Percentiles rank a stretch among this genome's conserved stretches.
phyloP scores from a whole-genome alignment of 805 yeast genomes.

The Cyberlindnera galapagoensis region DNA sequence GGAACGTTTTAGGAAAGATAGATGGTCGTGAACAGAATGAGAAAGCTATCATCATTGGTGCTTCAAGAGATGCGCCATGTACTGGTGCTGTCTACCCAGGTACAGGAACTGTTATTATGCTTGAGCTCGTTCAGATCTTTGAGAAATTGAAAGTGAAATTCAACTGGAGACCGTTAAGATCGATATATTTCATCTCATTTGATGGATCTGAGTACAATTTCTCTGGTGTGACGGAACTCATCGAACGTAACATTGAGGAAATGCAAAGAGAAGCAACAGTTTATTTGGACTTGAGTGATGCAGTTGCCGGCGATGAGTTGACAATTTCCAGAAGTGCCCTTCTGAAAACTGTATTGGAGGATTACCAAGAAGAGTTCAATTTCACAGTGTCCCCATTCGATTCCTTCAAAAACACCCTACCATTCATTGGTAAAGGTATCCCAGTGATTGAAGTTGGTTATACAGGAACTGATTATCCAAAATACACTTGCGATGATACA shows the following conservation, averaged over 20 bases:
- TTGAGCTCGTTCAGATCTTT: constrained; percentile 66
- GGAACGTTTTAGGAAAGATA: constrained; percentile 76
- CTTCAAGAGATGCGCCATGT: constrained; percentile 72
- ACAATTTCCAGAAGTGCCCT: constrained; percentile 36
- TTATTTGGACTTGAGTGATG: constrained; percentile 69
- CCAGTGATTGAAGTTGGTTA: constrained; percentile 61
- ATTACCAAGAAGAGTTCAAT: constrained; percentile 45
- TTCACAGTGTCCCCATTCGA: constrained; percentile 30
- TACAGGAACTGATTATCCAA: constrained; percentile 33
- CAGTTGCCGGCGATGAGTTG: constrained; percentile 46
- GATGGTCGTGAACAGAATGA: constrained; percentile 76
- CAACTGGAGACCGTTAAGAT: constrained; percentile 79
- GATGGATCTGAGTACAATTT: constrained; percentile 75
- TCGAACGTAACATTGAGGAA: constrained; percentile 47
- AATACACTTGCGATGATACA: constrained; percentile 57
- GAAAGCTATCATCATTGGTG: constrained; percentile 71
- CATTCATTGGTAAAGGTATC: constrained; percentile 60
- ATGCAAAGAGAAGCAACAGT: constrained; percentile 57
- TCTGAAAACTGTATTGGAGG: constrained; percentile 10
- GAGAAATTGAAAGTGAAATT: constrained; percentile 54
- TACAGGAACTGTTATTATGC: constrained; percentile 66
- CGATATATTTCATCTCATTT: constrained; percentile 77
- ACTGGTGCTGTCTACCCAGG: constrained; percentile 68
- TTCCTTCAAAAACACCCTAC: constrained; percentile 57
- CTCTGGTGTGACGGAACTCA: constrained; percentile 82